Conservation (phyloP, 345 rosid genomes). For the Eucalyptus virginea region DNA sequence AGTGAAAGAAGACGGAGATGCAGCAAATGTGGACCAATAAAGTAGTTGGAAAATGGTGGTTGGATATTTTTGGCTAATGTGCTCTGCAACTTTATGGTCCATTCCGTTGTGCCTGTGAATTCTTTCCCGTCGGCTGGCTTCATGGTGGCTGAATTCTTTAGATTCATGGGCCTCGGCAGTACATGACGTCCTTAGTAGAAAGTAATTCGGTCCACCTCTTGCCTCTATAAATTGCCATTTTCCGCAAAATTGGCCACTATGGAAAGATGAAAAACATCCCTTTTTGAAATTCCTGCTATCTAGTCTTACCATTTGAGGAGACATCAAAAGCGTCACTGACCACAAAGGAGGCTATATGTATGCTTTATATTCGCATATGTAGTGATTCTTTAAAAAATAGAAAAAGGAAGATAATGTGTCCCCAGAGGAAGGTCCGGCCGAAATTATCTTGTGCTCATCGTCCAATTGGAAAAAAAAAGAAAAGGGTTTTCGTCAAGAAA, state of each 20-base stretch:
- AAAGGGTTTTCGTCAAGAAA: not conserved
- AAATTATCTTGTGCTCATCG: not conserved
- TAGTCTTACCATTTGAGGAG: not conserved
- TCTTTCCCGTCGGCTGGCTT: not conserved
- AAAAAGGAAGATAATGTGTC: not conserved
- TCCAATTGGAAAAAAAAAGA: not conserved
- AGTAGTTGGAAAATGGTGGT: not conserved
- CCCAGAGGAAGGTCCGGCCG: not conserved
- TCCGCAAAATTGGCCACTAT: not conserved
- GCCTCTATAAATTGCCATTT: not conserved
- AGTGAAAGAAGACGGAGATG: not conserved
- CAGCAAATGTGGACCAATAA: not conserved
- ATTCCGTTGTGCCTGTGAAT: not conserved
- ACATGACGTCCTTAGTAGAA: not conserved
- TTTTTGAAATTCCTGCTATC: not conserved
- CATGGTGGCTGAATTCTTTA: not conserved
- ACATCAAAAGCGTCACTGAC: not conserved
- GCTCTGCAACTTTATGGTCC: not conserved
- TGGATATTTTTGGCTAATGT: not conserved
- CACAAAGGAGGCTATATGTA: not conserved
- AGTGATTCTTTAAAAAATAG: not conserved
- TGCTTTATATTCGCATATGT: not conserved
- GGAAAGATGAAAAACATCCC: not conserved
- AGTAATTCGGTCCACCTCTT: not conserved
- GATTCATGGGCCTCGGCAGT: not conserved